Percentiles rank a stretch among this genome's conserved stretches.
phyloP scores from a whole-genome alignment of 1,139 yeast species.

The Arxiozyma bovina region DNA sequence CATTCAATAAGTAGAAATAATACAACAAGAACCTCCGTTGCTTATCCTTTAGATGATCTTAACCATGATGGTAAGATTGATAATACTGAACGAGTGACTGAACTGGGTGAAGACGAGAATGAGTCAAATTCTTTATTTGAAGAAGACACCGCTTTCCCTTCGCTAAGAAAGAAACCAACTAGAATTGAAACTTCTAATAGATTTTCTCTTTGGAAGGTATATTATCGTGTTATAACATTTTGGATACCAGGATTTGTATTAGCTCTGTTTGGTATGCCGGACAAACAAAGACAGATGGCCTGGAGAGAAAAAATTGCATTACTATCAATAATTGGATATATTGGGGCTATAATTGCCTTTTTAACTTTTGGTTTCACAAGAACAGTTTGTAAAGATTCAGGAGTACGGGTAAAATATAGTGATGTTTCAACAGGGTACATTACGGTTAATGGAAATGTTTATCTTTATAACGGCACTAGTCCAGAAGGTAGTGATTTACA shows the following conservation, averaged over 20 bases:
- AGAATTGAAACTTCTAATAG: slow-evolving; percentile 9
- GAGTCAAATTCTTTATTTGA: not conserved
- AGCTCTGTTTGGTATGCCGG: slow-evolving; percentile 64
- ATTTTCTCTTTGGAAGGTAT: slow-evolving; percentile 64
- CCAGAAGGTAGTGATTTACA: slow-evolving; percentile 68
- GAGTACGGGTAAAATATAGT: slow-evolving; percentile 47
- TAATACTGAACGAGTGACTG: not conserved
- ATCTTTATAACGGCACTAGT: slow-evolving; percentile 60
- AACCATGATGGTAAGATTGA: not conserved
- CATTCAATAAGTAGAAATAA: slow-evolving; percentile 3
- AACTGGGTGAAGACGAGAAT: slow-evolving; percentile 4
- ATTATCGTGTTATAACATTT: slow-evolving; percentile 72
- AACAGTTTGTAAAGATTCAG: slow-evolving; percentile 60
- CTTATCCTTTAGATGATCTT: not conserved
- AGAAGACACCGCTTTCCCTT: not conserved
- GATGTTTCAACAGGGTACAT: slow-evolving; percentile 53
- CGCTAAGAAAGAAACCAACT: slow-evolving; percentile 5
- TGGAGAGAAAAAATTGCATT: slow-evolving; percentile 95
- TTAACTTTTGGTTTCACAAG: slow-evolving; percentile 87
- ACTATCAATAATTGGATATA: slow-evolving; percentile 59
- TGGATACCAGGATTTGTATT: slow-evolving; percentile 85
- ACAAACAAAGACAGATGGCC: slow-evolving; percentile 78
- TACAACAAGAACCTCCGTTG: not conserved
- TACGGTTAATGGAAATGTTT: slow-evolving; percentile 75
- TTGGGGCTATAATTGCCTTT: slow-evolving; percentile 76